Percentiles rank a stretch among this genome's conserved stretches.
These are phyloP conservation scores for Verticillium alfalfae DNA, from an alignment of 2,329 filamentous ascomycete species.

Conservation along the genomic window DNA sequence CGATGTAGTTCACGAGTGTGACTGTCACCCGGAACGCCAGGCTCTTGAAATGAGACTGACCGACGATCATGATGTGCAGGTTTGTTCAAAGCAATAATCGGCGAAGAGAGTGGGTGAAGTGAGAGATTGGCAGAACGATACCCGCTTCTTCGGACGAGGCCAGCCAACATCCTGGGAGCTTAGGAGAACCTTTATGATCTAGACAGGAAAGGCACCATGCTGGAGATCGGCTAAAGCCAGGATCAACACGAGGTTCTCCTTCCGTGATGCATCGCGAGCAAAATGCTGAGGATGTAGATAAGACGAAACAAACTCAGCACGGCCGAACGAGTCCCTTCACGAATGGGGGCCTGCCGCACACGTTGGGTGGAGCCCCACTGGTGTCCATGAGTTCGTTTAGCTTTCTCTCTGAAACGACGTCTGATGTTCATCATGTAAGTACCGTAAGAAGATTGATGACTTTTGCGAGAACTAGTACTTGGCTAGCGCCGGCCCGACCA, in stretches of 20 bases:
- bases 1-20: constrained; percentile 9
- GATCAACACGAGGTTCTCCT: not conserved
- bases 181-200: not conserved
- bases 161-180: not conserved
- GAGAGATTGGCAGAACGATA: not conserved
- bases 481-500: not conserved
- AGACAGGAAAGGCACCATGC: not conserved
- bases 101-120: not conserved
- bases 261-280: not conserved
- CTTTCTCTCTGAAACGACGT: not conserved
- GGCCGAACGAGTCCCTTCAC: not conserved
- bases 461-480: not conserved
- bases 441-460: not conserved
- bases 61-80: not conserved
- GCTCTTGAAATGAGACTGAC: not conserved
- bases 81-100: not conserved
- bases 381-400: not conserved
- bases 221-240: not conserved
- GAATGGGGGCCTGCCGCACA: not conserved
- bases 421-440: not conserved
- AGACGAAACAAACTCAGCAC: not conserved
- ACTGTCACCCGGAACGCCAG: constrained; percentile 6
- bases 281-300: not conserved
- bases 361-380: not conserved
- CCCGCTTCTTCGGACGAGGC: not conserved